Conservation (phyloP, 345 rosid species). For the Eucalyptus rudis region DNA sequence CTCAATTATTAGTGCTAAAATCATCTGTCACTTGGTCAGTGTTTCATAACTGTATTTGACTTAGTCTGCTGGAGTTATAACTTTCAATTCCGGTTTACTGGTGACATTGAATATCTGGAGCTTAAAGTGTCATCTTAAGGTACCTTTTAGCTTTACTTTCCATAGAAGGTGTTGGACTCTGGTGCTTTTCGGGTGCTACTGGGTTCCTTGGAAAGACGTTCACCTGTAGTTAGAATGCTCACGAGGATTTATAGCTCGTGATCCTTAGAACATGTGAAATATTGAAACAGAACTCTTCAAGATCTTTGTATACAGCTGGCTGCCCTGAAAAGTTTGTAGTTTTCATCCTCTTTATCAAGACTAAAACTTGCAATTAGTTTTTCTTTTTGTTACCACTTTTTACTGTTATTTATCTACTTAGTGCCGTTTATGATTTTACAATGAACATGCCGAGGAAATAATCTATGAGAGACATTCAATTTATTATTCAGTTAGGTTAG, state of each 20-base stretch:
- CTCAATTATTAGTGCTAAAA: background rate
- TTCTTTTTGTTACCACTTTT: background rate
- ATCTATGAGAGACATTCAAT: background rate
- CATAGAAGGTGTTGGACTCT: background rate
- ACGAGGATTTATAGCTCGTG: background rate
- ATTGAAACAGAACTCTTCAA: background rate
- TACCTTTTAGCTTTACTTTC: background rate
- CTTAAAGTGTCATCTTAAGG: background rate
- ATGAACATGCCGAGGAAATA: background rate
- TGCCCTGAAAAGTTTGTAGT: background rate
- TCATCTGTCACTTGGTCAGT: background rate
- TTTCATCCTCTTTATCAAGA: background rate
- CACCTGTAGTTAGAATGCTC: background rate
- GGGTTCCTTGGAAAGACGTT: background rate
- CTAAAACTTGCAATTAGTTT: background rate
- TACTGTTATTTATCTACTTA: background rate
- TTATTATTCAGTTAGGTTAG: background rate
- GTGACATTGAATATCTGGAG: background rate
- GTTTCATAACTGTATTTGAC: background rate
- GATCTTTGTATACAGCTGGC: background rate
- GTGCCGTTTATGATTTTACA: background rate
- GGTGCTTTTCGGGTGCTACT: background rate
- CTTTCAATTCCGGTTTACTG: background rate
- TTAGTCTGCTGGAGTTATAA: background rate
- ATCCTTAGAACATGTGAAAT: background rate